Percentiles rank a stretch among this genome's conserved stretches.
These are phyloP conservation scores for Acer negundo DNA, from an alignment of 345 rosid species.

Conservation along the genomic window DNA sequence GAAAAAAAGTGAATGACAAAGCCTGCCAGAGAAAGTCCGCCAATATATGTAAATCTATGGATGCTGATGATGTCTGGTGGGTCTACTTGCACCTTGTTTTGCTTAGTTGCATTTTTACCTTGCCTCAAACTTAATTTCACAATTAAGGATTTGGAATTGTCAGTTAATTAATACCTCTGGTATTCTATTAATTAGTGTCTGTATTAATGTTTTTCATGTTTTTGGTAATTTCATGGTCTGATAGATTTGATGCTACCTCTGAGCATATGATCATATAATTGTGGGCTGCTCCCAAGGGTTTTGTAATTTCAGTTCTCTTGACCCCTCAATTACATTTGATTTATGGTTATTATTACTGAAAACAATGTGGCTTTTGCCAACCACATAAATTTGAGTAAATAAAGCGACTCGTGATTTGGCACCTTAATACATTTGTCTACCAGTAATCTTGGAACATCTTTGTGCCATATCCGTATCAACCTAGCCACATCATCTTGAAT, in stretches of 20 bases:
- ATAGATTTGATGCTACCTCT: slow-evolving; percentile 5
- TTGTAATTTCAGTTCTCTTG: not conserved
- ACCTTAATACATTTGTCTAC: not conserved
- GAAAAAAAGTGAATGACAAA: slow-evolving; percentile 66
- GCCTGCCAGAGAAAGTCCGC: slow-evolving; percentile 55
- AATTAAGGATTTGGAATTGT: not conserved
- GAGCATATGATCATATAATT: not conserved
- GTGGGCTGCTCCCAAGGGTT: not conserved
- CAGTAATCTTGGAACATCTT: not conserved
- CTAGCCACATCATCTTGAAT: not conserved
- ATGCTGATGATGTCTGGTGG: slow-evolving; percentile 79
- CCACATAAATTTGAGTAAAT: not conserved
- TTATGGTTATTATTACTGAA: not conserved
- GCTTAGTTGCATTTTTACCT: not conserved
- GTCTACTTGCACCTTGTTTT: slow-evolving; percentile 23
- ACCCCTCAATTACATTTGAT: not conserved
- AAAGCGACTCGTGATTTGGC: not conserved
- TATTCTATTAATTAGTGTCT: not conserved
- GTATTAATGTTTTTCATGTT: not conserved
- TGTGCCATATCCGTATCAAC: not conserved
- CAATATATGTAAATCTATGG: slow-evolving; percentile 49
- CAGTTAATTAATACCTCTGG: not conserved
- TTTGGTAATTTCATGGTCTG: not conserved
- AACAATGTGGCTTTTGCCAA: not conserved
- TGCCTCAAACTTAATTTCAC: not conserved